Conservation (phyloP, 2,329 filamentous ascomycete species). For the Huntiella moniliformis region DNA sequence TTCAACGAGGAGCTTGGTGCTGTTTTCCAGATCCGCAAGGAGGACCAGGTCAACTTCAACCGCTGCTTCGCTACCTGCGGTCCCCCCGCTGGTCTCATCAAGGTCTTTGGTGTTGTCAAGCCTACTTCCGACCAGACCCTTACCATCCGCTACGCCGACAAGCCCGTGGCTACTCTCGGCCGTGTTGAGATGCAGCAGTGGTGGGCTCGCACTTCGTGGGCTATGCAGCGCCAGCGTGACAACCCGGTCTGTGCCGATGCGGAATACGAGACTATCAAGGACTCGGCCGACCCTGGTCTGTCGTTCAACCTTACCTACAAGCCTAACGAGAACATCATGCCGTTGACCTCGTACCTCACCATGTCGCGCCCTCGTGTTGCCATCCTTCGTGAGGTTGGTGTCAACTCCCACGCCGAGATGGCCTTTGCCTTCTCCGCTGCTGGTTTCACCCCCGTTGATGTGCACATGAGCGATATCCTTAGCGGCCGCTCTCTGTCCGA, state of each 20-base stretch:
- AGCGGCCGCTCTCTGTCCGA: conserved; percentile 59
- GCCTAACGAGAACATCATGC: conserved; percentile 57
- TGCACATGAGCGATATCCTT: conserved; percentile 91
- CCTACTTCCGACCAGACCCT: conserved; percentile 54
- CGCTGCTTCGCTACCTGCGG: conserved; percentile 83
- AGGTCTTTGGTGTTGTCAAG: conserved; percentile 64
- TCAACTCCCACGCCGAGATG: conserved; percentile 95
- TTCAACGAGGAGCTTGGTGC: conserved; percentile 96
- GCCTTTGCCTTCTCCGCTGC: conserved; percentile 86
- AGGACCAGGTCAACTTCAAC: conserved; percentile 69
- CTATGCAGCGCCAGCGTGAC: conserved; percentile 80
- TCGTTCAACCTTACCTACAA: conserved; percentile 68
- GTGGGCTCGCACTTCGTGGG: conserved; percentile 76
- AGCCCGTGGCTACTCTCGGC: conserved; percentile 47
- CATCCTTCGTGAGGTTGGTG: conserved; percentile 85
- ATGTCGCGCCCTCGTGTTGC: conserved; percentile 50
- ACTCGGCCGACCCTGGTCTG: conserved; percentile 64
- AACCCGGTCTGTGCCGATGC: conserved; percentile 72
- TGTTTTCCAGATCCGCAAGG: conserved; percentile 82
- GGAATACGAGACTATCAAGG: conserved; percentile 57
- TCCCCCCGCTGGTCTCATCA: conserved; percentile 61
- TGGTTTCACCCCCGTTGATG: conserved; percentile 78
- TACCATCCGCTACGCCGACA: conserved; percentile 52
- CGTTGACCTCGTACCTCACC: conserved; percentile 33
- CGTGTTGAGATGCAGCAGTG: conserved; percentile 63